Conservation (phyloP, 2,329 filamentous ascomycete species). For the Graphilbum fragrans region DNA sequence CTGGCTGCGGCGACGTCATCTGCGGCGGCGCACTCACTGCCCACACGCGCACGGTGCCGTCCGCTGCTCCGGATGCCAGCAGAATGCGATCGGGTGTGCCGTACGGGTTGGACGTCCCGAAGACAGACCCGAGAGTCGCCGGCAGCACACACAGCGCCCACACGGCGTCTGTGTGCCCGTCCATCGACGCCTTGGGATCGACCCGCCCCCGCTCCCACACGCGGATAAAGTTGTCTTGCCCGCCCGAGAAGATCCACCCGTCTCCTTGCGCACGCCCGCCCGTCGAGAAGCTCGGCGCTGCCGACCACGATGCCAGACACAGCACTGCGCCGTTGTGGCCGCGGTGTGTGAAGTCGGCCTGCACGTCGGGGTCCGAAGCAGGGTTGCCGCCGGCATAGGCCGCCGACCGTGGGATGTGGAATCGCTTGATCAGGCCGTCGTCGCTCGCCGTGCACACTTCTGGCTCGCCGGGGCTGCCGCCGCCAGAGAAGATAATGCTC, state of each 20-base stretch:
- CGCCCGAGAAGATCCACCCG: conserved; percentile 97
- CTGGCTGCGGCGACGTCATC: conserved; percentile 66
- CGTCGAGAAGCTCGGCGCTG: conserved; percentile 78
- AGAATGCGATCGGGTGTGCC: conserved; percentile 77
- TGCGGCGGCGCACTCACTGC: conserved; percentile 86
- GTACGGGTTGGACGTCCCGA: conserved; percentile 62
- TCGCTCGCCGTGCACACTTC: conserved; percentile 95
- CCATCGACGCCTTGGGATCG: conserved; percentile 86
- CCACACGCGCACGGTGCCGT: conserved; percentile 89
- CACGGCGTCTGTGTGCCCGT: conserved; percentile 89
- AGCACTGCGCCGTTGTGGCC: conserved; percentile 88
- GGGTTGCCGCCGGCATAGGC: conserved; percentile 25
- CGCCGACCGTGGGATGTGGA: conserved; percentile 77
- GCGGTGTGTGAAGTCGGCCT: conserved; percentile 87
- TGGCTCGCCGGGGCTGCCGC: conserved; percentile 86
- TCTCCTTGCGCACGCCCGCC: conserved; percentile 81
- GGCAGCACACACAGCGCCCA: conserved; percentile 93
- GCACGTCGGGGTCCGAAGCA: conserved; percentile 75
- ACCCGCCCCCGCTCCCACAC: conserved; percentile 94
- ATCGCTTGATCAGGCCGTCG: conserved; percentile 91
- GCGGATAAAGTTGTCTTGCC: conserved; percentile 82
- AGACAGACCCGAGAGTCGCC: conserved; percentile 65
- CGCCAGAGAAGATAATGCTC: conserved; percentile 91
- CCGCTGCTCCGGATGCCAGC: conserved; percentile 81
- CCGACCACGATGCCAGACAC: conserved; percentile 74